Evolutionary conservation across 75 land plant species (phyloP), one percentile per base, ranked within the genome.

Genomic region (Cunninghamia lanceolata): DNA sequence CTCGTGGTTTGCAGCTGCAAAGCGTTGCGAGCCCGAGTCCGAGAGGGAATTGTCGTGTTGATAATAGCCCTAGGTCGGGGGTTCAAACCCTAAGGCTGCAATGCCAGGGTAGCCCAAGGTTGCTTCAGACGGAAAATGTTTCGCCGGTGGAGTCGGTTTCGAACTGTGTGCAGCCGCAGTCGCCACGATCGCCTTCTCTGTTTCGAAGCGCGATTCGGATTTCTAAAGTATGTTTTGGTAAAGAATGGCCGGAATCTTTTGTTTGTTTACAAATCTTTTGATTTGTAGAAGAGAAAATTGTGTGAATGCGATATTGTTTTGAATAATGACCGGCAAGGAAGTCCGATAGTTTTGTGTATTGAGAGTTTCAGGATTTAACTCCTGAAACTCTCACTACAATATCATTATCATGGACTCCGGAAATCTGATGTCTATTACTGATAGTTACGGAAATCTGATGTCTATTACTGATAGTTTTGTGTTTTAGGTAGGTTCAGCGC

Each of bases 131-230:
- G 36, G 75, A 73, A 34, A 73, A 34, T 15, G 9, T 63, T 9
- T 63, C 68, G 68, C 68, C 68, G 28, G 34, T 38, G 75, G 75
- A 30, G 16, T 0, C 11, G 75, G 34, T 3, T 30, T 32, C 36
- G 1, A 73, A 73, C 38, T 10, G 75, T 25, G 75, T 25, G 15
- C 46, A 11, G 28, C 47, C 82, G 42, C 47, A n/a, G 4, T 80
- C 82, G 34, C 82, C 82, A 30, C 46, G 47, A 13, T 45, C 47
- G 50, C 52, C 46, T 0, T 43, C 45, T 42, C 46, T 80, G 82
- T 38, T 80, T 80, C 50, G 82, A 28, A 80, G 30, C 82, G 82
- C 52, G 82, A 80, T 80, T 9, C 82, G 82, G 25, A 80, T n/a
- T 32, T n/a, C 82, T 15, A 80, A 80, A 80, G 82, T 80, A 80